Conservation (phyloP, 139 green algal genomes). For the Chlorella sp. region DNA sequence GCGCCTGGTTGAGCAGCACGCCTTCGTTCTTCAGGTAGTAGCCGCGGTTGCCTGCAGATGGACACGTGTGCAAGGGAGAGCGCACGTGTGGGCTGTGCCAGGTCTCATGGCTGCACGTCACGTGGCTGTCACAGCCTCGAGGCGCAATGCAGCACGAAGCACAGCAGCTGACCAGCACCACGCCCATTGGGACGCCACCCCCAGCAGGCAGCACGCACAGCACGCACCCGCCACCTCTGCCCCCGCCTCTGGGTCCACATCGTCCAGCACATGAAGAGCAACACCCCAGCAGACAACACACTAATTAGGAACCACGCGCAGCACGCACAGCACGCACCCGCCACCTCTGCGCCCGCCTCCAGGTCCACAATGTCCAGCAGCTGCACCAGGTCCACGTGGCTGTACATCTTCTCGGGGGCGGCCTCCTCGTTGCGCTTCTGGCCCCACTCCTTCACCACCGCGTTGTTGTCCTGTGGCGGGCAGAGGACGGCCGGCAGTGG, state of each 20-base stretch:
- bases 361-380: slow-evolving; percentile 94
- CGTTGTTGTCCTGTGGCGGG: slow-evolving; percentile 87
- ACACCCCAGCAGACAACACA: too few relatives aligned
- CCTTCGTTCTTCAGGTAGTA: slow-evolving; percentile 96
- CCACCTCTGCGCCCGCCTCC: slow-evolving; percentile 81
- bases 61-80: background rate
- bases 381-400: slow-evolving; percentile 97
- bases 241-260: background rate
- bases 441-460: slow-evolving; percentile 82
- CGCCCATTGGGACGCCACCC: too few relatives aligned
- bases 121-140: too few relatives aligned
- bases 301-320: too few relatives aligned
- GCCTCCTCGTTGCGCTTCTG: slow-evolving; percentile 41
- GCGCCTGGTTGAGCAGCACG: slow-evolving; percentile 97
- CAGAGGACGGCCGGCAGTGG: too few relatives aligned
- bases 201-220: too few relatives aligned
- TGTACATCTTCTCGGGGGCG: slow-evolving; percentile 76
- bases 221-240: too few relatives aligned
- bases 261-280: background rate
- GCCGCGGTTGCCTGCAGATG: slow-evolving; percentile 79
- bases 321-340: slow-evolving; percentile 18
- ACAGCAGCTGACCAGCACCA: too few relatives aligned
- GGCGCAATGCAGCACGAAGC: too few relatives aligned
- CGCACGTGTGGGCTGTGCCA: too few relatives aligned
- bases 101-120: too few relatives aligned